phyloP scores from a whole-genome alignment of 1,284 basidiomycete species.

The Fomitopsis betulina region DNA sequence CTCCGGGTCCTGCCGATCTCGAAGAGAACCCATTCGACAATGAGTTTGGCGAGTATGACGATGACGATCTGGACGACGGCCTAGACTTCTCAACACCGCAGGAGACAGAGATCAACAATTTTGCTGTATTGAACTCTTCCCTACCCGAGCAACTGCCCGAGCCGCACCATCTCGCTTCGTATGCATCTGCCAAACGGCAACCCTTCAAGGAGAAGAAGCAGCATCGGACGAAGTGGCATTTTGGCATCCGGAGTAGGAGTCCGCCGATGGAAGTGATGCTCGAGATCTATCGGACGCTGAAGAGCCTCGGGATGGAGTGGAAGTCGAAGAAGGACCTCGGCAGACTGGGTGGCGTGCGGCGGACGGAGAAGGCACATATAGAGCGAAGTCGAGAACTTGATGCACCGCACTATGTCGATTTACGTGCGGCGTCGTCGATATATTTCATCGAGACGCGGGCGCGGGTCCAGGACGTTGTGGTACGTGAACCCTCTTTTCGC shows the following conservation, averaged over 20 bases:
- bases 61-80: conserved; percentile 59
- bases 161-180: conserved; percentile 56
- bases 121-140: conserved; percentile 83
- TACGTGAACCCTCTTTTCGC: conserved; percentile 35
- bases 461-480: conserved; percentile 86
- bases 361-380: conserved; percentile 41
- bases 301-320: conserved; percentile 97
- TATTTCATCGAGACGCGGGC: conserved; percentile 96
- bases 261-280: conserved; percentile 99
- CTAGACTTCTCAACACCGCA: conserved; percentile 56
- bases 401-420: conserved; percentile 56
- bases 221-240: conserved; percentile 90
- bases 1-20: conserved; percentile 45
- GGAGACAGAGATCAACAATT: conserved; percentile 56
- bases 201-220: conserved; percentile 58
- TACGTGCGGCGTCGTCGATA: conserved; percentile 67
- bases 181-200: conserved; percentile 54
- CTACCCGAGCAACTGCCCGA: conserved; percentile 58
- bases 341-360: conserved; percentile 50
- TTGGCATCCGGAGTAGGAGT: conserved; percentile 91
- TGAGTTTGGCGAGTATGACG: conserved; percentile 60
- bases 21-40: conserved; percentile 74
- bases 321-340: conserved; percentile 76
- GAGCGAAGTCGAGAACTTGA: conserved; percentile 63
- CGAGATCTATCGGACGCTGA: conserved; percentile 94